These are phyloP conservation scores for Amylocarpus encephaloides DNA, from an alignment of 2,329 filamentous ascomycete species.

Conservation along the genomic window DNA sequence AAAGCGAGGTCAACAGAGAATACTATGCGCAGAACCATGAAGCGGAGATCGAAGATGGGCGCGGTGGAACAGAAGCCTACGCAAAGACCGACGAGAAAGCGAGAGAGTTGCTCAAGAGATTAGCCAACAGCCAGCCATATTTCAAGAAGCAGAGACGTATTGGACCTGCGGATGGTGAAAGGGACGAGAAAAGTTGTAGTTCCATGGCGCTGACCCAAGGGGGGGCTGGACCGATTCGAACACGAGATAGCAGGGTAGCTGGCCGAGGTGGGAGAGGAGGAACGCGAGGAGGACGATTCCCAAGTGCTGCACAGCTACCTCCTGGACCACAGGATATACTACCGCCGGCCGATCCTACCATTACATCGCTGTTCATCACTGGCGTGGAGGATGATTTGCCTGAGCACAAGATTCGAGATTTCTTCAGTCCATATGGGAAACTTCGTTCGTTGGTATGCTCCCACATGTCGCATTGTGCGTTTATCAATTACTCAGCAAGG, in stretches of 20 bases:
- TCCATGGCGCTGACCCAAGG: slow-evolving; percentile 39
- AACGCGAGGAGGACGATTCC: slow-evolving; percentile 48
- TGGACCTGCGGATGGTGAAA: slow-evolving; percentile 47
- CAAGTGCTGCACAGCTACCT: slow-evolving; percentile 65
- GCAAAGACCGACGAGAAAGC: slow-evolving; percentile 98
- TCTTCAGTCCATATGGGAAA: slow-evolving; percentile 83
- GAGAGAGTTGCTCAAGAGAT: slow-evolving; percentile 71
- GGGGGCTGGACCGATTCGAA: slow-evolving; percentile 74
- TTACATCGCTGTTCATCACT: slow-evolving; percentile 91
- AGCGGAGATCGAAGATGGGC: slow-evolving; percentile 86
- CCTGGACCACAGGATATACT: slow-evolving; percentile 79
- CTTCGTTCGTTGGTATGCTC: slow-evolving; percentile 92
- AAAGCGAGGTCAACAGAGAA: slow-evolving; percentile 89
- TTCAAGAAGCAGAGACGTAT: slow-evolving; percentile 80
- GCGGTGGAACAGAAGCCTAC: slow-evolving; percentile 79
- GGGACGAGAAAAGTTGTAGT: slow-evolving; percentile 34
- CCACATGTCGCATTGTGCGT: slow-evolving; percentile 94
- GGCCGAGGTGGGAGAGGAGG: slow-evolving; percentile 36
- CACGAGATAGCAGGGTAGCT: slow-evolving; percentile 49
- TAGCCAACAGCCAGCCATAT: slow-evolving; percentile 92
- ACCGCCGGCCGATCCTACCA: slow-evolving; percentile 75
- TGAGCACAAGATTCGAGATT: slow-evolving; percentile 82
- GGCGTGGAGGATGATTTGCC: slow-evolving; percentile 94
- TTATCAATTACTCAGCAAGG: slow-evolving; percentile 86
- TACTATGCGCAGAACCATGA: slow-evolving; percentile 98